These are phyloP conservation scores for Cystoisospora suis DNA, from an alignment of 169 alveolate genomes.

Conservation along the genomic window DNA sequence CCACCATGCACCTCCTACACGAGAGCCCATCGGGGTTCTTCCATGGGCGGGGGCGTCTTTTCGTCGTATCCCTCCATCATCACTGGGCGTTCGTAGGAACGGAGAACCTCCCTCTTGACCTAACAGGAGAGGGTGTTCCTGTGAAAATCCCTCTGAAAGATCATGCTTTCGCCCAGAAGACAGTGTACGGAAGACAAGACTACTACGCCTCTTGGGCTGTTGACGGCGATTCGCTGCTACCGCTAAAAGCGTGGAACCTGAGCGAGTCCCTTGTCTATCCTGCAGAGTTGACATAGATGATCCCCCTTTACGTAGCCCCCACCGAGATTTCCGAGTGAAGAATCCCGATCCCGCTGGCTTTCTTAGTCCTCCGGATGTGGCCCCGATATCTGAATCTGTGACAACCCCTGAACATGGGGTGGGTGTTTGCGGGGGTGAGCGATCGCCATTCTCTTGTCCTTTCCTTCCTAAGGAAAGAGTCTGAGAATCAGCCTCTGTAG, in stretches of 20 bases:
- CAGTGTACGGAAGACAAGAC: background rate
- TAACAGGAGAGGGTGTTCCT: too few relatives aligned
- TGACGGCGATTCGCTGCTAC: background rate
- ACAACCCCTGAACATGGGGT: background rate
- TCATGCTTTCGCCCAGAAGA: background rate
- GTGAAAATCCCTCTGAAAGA: too few relatives aligned
- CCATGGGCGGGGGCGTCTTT: too few relatives aligned
- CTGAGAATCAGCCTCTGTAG: background rate
- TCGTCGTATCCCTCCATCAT: too few relatives aligned
- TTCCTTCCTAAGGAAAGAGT: background rate
- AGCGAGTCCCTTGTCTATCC: background rate
- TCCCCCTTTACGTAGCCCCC: too few relatives aligned
- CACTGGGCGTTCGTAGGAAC: too few relatives aligned
- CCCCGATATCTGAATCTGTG: slow-evolving; percentile 10
- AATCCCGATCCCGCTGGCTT: background rate
- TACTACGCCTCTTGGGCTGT: background rate
- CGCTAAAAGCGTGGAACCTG: background rate
- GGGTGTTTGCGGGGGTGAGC: background rate
- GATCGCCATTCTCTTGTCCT: background rate
- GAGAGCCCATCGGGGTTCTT: too few relatives aligned
- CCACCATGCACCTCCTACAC: too few relatives aligned
- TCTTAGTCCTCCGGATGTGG: background rate
- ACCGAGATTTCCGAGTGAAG: background rate
- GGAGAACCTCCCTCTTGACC: too few relatives aligned
- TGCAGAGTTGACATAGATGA: background rate